Evolutionary conservation across 2,329 filamentous ascomycete species (phyloP).

Genomic region (Ascosphaera apis): DNA sequence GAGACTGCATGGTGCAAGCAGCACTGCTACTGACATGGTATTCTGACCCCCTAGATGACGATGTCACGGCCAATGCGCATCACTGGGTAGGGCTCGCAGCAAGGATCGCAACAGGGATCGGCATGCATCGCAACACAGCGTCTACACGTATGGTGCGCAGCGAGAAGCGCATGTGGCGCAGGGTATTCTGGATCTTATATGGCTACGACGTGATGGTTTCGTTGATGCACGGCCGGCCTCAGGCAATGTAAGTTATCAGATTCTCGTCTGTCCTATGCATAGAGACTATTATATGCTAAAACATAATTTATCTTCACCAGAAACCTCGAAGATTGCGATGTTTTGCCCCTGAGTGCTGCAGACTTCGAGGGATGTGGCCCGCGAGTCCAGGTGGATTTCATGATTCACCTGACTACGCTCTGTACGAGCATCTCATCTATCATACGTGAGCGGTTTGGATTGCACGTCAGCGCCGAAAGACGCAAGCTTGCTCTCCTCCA

Average conservation of each 20-base stretch:
- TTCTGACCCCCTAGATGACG: conserved; percentile 28
- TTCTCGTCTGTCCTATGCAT: background rate
- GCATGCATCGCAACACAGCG: conserved; percentile 27
- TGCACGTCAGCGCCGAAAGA: conserved; percentile 17
- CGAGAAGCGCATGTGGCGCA: conserved; percentile 22
- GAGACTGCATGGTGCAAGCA: conserved; percentile 30
- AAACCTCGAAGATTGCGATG: conserved; percentile 29
- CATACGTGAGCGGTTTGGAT: conserved; percentile 19
- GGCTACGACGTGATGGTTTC: conserved; percentile 23
- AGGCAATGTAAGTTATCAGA: conserved; percentile 20
- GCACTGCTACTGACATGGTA: conserved; percentile 33
- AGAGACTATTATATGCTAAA: no score
- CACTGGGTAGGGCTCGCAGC: conserved; percentile 31
- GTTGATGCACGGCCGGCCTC: conserved; percentile 27
- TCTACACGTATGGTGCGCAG: conserved; percentile 18
- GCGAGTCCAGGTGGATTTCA: conserved; percentile 21
- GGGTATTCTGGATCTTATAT: conserved; percentile 22
- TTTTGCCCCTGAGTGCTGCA: conserved; percentile 19
- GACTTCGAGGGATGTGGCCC: conserved; percentile 26
- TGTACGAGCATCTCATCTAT: conserved; percentile 28
- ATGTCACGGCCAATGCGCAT: conserved; percentile 30
- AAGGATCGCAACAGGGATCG: conserved; percentile 29
- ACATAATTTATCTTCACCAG: conserved; percentile 7
- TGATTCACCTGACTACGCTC: conserved; percentile 26
- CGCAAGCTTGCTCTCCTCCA: conserved; percentile 19